These are phyloP conservation scores for Periglandula ipomoeae DNA, from an alignment of 2,329 filamentous ascomycete species.

Conservation along the genomic window DNA sequence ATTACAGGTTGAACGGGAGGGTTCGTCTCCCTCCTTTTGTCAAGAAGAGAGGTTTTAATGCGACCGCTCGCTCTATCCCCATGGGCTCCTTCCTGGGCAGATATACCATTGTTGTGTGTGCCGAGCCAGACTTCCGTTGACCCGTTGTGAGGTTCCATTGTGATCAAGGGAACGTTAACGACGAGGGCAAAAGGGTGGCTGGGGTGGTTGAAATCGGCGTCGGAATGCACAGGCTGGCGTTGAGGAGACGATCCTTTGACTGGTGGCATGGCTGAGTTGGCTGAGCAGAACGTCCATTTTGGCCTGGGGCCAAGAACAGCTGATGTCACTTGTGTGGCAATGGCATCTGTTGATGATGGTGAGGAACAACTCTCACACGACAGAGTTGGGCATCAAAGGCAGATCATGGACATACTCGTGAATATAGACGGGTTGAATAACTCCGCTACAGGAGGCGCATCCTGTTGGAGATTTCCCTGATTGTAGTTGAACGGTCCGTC, in stretches of 20 bases:
- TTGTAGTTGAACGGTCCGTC: constrained; percentile 55
- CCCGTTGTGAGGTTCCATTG: constrained; percentile 42
- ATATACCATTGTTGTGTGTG: constrained; percentile 32
- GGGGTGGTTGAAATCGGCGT: constrained; percentile 49
- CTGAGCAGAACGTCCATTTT: constrained; percentile 48
- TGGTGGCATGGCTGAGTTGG: constrained; percentile 35
- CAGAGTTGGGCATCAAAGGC: no score
- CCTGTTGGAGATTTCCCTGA: constrained; percentile 52
- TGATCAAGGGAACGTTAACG: constrained; percentile 42
- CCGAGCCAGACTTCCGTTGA: constrained; percentile 52
- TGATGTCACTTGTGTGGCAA: constrained; percentile 47
- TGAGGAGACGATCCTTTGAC: constrained; percentile 19
- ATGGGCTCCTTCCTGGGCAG: constrained; percentile 38
- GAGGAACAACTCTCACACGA: no score
- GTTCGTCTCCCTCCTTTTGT: constrained; percentile 22
- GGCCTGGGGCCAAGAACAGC: constrained; percentile 44
- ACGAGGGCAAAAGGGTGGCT: constrained; percentile 45
- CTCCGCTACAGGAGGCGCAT: constrained; percentile 41
- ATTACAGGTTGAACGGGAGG: constrained; percentile 41
- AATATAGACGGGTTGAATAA: constrained; percentile 43
- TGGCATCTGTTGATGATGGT: constrained; percentile 29
- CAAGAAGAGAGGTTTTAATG: constrained; percentile 33
- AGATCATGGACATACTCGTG: constrained; percentile 31
- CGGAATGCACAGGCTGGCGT: constrained; percentile 48
- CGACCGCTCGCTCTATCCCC: constrained; percentile 43